A percentile compares a stretch with the other conserved stretches of the same genome.
Evolutionary conservation across 306 rosid species (phyloP).

Genomic region (Ceratonia siliqua): DNA sequence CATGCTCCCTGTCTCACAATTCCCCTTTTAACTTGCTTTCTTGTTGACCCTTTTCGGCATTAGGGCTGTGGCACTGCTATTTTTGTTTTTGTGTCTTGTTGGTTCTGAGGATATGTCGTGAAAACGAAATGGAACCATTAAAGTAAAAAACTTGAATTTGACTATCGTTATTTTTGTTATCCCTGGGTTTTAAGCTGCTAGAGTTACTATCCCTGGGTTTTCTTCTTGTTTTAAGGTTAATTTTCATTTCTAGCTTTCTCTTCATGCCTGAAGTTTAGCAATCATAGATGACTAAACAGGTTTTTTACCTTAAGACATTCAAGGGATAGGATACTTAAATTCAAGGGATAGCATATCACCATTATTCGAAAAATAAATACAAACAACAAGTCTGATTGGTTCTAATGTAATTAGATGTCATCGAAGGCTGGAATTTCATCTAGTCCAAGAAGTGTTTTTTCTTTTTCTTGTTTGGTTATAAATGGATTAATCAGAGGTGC

Average conservation of each 20-base stretch:
- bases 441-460: too few relatives aligned
- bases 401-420: too few relatives aligned
- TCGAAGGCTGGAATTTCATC: too few relatives aligned
- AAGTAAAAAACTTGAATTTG: constrained; percentile 14
- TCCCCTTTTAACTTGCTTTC: neutral
- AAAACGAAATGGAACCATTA: neutral
- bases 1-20: neutral
- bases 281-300: neutral
- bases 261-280: too few relatives aligned
- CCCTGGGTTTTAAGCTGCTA: neutral
- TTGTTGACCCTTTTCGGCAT: constrained; percentile 9
- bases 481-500: too few relatives aligned
- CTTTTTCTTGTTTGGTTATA: too few relatives aligned
- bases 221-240: neutral
- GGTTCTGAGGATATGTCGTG: neutral
- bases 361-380: too few relatives aligned
- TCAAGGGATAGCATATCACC: too few relatives aligned
- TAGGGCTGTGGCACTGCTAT: constrained; percentile 11
- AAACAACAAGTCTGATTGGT: too few relatives aligned
- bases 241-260: neutral
- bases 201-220: neutral
- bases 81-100: neutral
- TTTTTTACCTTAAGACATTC: too few relatives aligned
- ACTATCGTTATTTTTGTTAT: neutral
- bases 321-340: too few relatives aligned